Evolutionary conservation across 192 early-diverging fungal genomes (phyloP).

Genomic region (Oehlia diaphana): DNA sequence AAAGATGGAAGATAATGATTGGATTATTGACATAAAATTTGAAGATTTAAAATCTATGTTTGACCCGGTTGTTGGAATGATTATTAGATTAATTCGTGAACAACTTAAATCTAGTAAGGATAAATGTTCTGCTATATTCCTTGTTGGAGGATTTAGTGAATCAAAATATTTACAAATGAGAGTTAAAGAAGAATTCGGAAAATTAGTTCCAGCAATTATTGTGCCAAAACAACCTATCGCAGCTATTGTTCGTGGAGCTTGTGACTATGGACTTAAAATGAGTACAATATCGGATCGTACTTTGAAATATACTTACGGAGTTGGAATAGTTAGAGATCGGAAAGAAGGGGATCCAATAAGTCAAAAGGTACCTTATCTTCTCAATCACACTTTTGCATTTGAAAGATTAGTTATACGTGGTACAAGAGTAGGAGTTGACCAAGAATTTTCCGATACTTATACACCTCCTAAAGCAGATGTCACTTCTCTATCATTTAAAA

Average conservation of each 20-base stretch:
- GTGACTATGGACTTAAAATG: not conserved
- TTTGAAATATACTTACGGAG: not conserved
- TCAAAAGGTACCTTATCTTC: not conserved
- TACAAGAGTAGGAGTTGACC: not conserved
- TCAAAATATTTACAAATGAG: slow-evolving; percentile 43
- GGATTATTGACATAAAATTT: slow-evolving; percentile 14
- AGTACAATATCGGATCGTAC: not conserved
- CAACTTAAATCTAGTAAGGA: slow-evolving; percentile 40
- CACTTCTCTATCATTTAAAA: not conserved
- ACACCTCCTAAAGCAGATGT: not conserved
- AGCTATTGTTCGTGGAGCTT: slow-evolving; percentile 22
- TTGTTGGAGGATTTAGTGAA: slow-evolving; percentile 57
- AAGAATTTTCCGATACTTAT: not conserved
- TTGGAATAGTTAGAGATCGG: not conserved
- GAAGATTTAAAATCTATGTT: slow-evolving; percentile 40
- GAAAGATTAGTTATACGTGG: no score
- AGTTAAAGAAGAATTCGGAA: slow-evolving; percentile 36
- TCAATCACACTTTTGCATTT: no score
- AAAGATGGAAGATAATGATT: not conserved
- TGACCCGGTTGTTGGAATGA: slow-evolving; percentile 45
- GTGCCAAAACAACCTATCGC: slow-evolving; percentile 47
- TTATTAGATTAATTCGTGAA: slow-evolving; percentile 42
- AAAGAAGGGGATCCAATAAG: no score
- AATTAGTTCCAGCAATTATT: slow-evolving; percentile 33
- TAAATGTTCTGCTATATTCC: slow-evolving; percentile 45